Evolutionary conservation across 164 flowering plant species (phyloP).

Genomic region (Tetracentron sinense): DNA sequence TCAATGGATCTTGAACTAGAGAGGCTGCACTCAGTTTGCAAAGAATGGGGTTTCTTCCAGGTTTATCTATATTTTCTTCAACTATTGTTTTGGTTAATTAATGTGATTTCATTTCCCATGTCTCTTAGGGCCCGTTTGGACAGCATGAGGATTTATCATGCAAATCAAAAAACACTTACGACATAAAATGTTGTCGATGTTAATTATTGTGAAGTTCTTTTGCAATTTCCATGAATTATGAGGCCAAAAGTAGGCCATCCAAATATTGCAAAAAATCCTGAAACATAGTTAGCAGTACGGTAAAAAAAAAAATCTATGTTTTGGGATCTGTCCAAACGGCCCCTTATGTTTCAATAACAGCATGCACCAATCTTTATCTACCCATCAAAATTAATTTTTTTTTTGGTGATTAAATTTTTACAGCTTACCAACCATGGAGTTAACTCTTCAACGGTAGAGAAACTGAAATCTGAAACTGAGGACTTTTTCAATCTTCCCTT

Average conservation of each 20-base stretch:
- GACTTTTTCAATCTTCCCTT: slow-evolving; percentile 34
- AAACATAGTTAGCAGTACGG: too few species aligned
- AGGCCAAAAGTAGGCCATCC: too few species aligned
- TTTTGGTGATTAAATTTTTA: neutral
- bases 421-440: slow-evolving; percentile 47
- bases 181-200: too few species aligned
- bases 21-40: slow-evolving; percentile 37
- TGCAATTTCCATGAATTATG: too few species aligned
- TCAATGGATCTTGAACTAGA: slow-evolving; percentile 17
- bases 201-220: too few species aligned
- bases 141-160: neutral
- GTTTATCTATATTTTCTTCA: slow-evolving; percentile 9
- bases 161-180: too few species aligned
- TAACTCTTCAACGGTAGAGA: slow-evolving; percentile 22
- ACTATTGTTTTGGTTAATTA: neutral
- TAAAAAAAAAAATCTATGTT: too few species aligned
- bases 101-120: neutral
- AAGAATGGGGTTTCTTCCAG: slow-evolving; percentile 51
- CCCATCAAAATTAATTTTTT: neutral
- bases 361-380: neutral
- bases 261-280: too few species aligned
- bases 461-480: slow-evolving; percentile 29
- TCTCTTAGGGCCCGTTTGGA: neutral
- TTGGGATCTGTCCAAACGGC: neutral
- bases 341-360: neutral